These are phyloP conservation scores for Plasmodium reichenowi DNA, from an alignment of 169 alveolate genomes.

Conservation along the genomic window DNA sequence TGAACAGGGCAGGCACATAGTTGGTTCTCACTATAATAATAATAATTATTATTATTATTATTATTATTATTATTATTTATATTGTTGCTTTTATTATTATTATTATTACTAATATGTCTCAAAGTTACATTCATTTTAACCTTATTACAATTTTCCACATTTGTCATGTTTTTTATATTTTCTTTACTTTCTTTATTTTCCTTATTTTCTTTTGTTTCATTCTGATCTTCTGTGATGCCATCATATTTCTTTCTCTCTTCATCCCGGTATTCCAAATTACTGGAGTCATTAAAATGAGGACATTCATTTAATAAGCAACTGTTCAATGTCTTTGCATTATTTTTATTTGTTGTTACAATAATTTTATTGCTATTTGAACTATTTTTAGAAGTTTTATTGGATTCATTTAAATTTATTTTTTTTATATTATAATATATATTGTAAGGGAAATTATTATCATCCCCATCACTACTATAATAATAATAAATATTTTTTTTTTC, in stretches of 20 bases:
- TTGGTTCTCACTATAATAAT: slow-evolving; percentile 1
- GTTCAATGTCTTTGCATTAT: background rate
- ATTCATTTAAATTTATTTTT: slow-evolving; percentile 20
- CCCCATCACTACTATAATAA: slow-evolving; percentile 21
- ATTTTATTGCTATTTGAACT: background rate
- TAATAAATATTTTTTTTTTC: background rate
- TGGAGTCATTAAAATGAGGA: background rate
- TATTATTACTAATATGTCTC: no score
- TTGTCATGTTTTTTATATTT: slow-evolving; percentile 6
- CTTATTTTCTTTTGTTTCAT: slow-evolving; percentile 5
- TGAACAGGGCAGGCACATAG: slow-evolving; percentile 22
- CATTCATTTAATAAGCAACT: no score
- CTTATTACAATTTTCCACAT: background rate
- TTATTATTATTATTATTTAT: slow-evolving; percentile 5
- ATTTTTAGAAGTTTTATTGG: slow-evolving; percentile 8
- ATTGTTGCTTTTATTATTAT: no score
- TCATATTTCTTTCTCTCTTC: background rate
- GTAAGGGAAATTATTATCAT: slow-evolving; percentile 8
- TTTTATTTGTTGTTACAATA: background rate
- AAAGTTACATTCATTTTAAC: background rate
- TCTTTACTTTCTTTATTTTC: slow-evolving; percentile 14
- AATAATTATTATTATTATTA: background rate
- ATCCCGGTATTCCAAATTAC: background rate
- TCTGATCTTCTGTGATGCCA: no score
- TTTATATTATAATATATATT: slow-evolving; percentile 39